These are phyloP conservation scores for Prunus kanzakura DNA, from an alignment of 306 rosid genomes.

Conservation along the genomic window DNA sequence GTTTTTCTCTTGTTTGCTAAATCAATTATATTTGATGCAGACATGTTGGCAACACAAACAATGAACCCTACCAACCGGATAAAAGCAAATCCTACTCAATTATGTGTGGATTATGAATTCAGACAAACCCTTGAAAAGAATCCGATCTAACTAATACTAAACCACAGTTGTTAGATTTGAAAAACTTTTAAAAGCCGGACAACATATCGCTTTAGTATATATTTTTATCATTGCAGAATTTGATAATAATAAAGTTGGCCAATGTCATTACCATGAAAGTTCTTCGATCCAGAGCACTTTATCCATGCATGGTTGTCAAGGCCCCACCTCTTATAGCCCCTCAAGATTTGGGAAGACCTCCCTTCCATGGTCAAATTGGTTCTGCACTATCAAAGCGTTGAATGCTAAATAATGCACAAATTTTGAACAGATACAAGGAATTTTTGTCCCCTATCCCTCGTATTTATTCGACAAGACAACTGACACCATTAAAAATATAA, in stretches of 20 bases:
- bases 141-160: conserved; percentile 21
- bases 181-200: conserved; percentile 15
- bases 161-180: conserved; percentile 22
- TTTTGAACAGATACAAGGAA: not conserved
- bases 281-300: conserved; percentile 14
- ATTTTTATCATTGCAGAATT: conserved; percentile 15
- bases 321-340: conserved; percentile 6
- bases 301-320: conserved; percentile 17
- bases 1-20: not conserved
- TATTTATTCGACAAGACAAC: not conserved
- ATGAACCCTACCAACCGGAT: conserved; percentile 34
- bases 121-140: conserved; percentile 27
- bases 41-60: conserved; percentile 26
- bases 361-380: conserved; percentile 17
- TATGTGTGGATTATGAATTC: conserved; percentile 16
- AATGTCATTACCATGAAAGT: conserved; percentile 26
- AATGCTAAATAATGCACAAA: conserved; percentile 5
- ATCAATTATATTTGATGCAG: conserved; percentile 6
- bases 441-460: not conserved
- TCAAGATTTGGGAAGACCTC: conserved; percentile 12
- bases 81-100: conserved; percentile 12
- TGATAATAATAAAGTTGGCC: conserved; percentile 7
- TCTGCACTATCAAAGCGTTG: not conserved
- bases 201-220: conserved; percentile 17
- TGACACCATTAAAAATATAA: not conserved